Conservation (phyloP, 1,139 yeast species). For the Debaryomycetaceae sp. region DNA sequence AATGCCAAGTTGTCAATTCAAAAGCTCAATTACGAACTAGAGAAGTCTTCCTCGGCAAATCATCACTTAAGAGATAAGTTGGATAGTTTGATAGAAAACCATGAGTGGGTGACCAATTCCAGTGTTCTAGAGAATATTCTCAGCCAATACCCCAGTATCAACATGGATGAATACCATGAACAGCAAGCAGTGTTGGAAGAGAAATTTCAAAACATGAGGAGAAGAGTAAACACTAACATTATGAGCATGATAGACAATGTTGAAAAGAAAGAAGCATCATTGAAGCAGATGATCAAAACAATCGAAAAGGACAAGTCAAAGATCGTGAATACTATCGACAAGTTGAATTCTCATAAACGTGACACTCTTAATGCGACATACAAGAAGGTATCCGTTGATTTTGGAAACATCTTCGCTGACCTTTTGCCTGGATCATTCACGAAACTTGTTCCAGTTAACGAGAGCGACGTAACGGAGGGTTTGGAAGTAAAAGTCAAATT, state of each 20-base stretch:
- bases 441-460: slow-evolving; percentile 78
- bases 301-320: slow-evolving; percentile 88
- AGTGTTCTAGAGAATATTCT: slow-evolving; percentile 52
- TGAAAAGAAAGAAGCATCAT: slow-evolving; percentile 78
- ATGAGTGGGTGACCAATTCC: slow-evolving; percentile 73
- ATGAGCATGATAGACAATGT: slow-evolving; percentile 94
- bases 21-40: slow-evolving; percentile 62
- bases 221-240: slow-evolving; percentile 82
- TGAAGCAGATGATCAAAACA: slow-evolving; percentile 78
- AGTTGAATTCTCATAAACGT: slow-evolving; percentile 81
- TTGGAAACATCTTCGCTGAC: slow-evolving; percentile 90
- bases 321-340: slow-evolving; percentile 84
- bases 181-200: slow-evolving; percentile 58
- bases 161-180: slow-evolving; percentile 59
- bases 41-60: slow-evolving; percentile 48
- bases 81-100: slow-evolving; percentile 48
- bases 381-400: slow-evolving; percentile 80
- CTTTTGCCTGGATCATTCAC: slow-evolving; percentile 89
- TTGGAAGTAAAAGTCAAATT: slow-evolving; percentile 86
- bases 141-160: slow-evolving; percentile 58
- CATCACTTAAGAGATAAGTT: slow-evolving; percentile 41
- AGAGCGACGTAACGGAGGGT: slow-evolving; percentile 83
- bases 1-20: slow-evolving; percentile 56
- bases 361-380: slow-evolving; percentile 82
- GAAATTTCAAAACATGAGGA: slow-evolving; percentile 69